Evolutionary conservation across 176 grass and related monocot genomes (phyloP), one percentile per base, ranked within the genome.

Genomic region (Triticum dicoccoides): DNA sequence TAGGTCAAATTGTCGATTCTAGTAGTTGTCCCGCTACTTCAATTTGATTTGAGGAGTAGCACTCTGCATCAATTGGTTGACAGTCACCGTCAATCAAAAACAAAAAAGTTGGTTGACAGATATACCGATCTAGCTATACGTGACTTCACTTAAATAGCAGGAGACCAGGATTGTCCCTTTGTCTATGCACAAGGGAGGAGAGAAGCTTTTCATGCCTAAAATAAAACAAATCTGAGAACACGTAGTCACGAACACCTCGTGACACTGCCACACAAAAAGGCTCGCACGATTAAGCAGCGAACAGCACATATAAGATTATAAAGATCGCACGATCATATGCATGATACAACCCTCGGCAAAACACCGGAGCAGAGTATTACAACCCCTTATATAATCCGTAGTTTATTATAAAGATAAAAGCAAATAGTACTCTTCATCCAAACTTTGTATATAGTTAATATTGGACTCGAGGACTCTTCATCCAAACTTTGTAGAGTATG

Each of bases 331-430:
- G 33, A 73, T 71, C 21, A 12, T 69, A 59, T 45, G 51, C 0
- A 23, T 25, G 38, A 73, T 73, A 71, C 33, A 39, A 17, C 69
- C 10, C 35, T 32, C 37, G 35, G 54, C 39, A 24, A 14, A 72
- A 74, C 25, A 74, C 37, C 17, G 6, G 70, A 69, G 51, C 23
- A 62, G 66, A 45, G 54, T 4, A 64, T 25, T n/a, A 37, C 34
- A 74, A 17, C 42, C 49, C 42, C 49, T 7, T 74, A 49, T 49
- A 45, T 42, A 70, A 5, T 11, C 1, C 20, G 5, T 7, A 5
- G 61, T 83, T 90, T 80, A 84, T 89, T 51, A 58, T 34, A 56
- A 39, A 84, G 32, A 54, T 11, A 1, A 56, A 3, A 76, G 61
- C 17, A 21, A 59, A 21, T 20, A 59, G 54, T 59, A 52, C 49